A percentile compares a stretch with the other conserved stretches of the same genome.
These are phyloP conservation scores for Aspergillus leporis DNA, from an alignment of 495 filamentous ascomycete species.

Conservation along the genomic window DNA sequence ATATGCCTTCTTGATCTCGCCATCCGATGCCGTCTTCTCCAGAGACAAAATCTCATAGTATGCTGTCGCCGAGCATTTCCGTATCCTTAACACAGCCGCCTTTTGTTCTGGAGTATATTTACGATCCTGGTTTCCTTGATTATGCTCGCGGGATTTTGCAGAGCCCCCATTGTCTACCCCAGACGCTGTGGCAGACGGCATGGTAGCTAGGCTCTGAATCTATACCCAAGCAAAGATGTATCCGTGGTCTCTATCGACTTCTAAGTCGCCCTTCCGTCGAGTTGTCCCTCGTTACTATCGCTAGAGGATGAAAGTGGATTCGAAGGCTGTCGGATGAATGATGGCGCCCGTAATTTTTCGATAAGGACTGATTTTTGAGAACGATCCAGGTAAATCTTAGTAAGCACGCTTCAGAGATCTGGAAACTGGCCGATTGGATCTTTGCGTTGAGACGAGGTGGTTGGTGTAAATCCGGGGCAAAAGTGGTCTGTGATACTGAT, in stretches of 20 bases:
- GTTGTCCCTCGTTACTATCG: background rate
- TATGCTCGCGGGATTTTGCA: conserved; percentile 78
- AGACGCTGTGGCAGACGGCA: conserved; percentile 77
- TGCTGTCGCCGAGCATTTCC: conserved; percentile 76
- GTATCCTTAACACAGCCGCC: conserved; percentile 82
- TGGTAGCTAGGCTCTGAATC: conserved; percentile 35
- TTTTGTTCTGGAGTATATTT: conserved; percentile 90
- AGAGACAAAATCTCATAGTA: conserved; percentile 93
- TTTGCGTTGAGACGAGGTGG: background rate
- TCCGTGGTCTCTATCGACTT: background rate
- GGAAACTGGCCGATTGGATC: conserved; percentile 8
- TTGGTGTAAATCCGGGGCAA: conserved; percentile 12
- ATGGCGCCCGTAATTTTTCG: background rate
- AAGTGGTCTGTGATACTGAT: conserved; percentile 20
- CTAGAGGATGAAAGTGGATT: background rate
- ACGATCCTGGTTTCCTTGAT: conserved; percentile 89
- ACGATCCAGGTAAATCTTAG: background rate
- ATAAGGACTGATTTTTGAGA: background rate
- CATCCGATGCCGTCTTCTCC: conserved; percentile 70
- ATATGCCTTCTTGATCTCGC: conserved; percentile 96
- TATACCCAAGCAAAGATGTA: background rate
- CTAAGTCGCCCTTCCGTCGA: background rate
- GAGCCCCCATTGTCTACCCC: conserved; percentile 65
- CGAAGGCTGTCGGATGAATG: background rate
- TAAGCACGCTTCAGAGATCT: conserved; percentile 2